phyloP scores from a whole-genome alignment of 352 stramenopile genomes.

The Hyaloperonospora brassicae region DNA sequence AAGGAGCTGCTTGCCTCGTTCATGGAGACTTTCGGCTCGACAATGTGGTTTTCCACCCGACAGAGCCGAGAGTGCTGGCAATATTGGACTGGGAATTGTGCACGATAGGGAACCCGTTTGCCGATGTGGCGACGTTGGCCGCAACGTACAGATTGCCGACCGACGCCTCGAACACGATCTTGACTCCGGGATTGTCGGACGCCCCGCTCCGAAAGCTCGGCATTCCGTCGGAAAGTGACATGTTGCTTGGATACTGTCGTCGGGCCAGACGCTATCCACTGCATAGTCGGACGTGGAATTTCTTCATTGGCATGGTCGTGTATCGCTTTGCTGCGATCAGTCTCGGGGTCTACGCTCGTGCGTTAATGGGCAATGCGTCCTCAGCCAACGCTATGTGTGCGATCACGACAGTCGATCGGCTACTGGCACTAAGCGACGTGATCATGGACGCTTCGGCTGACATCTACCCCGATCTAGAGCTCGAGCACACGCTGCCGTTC shows the following conservation, averaged over 20 bases:
- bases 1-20: slow-evolving; percentile 39
- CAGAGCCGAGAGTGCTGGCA: slow-evolving; percentile 67
- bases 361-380: slow-evolving; percentile 69
- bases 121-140: slow-evolving; percentile 67
- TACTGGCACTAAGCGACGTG: slow-evolving; percentile 39
- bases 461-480: slow-evolving; percentile 41
- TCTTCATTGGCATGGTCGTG: slow-evolving; percentile 62
- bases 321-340: slow-evolving; percentile 77
- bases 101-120: slow-evolving; percentile 80
- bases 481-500: slow-evolving; percentile 58
- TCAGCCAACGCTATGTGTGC: slow-evolving; percentile 61
- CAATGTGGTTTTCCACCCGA: slow-evolving; percentile 84
- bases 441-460: slow-evolving; percentile 31
- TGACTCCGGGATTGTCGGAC: slow-evolving; percentile 43
- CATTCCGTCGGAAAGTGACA: slow-evolving; percentile 53
- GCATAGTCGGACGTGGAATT: slow-evolving; percentile 52
- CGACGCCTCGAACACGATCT: slow-evolving; percentile 36
- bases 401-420: slow-evolving; percentile 57
- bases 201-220: slow-evolving; percentile 43
- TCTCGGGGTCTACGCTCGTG: slow-evolving; percentile 71
- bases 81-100: slow-evolving; percentile 86
- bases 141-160: slow-evolving; percentile 43
- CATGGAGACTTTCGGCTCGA: slow-evolving; percentile 86
- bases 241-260: slow-evolving; percentile 55
- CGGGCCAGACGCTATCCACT: slow-evolving; percentile 45